Percentiles rank a stretch among this genome's conserved stretches.
These are phyloP conservation scores for Umbelopsis vinacea DNA, from an alignment of 192 early-diverging fungal genomes.

Conservation along the genomic window DNA sequence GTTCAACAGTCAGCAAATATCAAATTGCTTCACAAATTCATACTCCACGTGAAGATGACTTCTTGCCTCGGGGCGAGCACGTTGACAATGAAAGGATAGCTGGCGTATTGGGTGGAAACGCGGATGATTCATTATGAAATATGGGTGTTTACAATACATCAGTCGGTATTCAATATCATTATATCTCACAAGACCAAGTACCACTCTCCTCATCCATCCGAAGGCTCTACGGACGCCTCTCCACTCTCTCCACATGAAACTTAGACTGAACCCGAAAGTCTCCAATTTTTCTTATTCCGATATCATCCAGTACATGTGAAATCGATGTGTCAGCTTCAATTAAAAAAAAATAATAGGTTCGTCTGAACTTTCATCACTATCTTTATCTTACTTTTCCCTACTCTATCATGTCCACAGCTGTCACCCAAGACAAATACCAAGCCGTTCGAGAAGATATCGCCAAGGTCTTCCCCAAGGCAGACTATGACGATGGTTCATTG, in stretches of 20 bases:
- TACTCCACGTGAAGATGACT: slow-evolving; percentile 15
- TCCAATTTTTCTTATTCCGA: slow-evolving; percentile 11
- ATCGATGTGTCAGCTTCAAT: slow-evolving; percentile 15
- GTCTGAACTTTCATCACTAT: not conserved
- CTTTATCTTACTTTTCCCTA: slow-evolving; percentile 18
- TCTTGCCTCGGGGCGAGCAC: not conserved
- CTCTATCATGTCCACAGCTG: slow-evolving; percentile 39
- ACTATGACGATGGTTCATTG: slow-evolving; percentile 63
- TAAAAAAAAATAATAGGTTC: not conserved
- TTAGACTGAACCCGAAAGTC: not conserved
- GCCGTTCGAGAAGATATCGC: slow-evolving; percentile 46
- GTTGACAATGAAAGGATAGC: not conserved
- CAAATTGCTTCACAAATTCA: too few species aligned
- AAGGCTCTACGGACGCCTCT: not conserved
- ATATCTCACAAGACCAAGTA: too few species aligned
- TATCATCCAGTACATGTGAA: slow-evolving; percentile 14
- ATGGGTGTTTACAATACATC: too few species aligned
- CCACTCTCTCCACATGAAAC: slow-evolving; percentile 7
- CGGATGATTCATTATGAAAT: too few species aligned
- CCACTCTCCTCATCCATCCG: not conserved
- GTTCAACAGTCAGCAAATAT: too few species aligned
- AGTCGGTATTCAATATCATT: too few species aligned
- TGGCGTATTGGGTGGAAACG: too few species aligned
- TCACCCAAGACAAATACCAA: slow-evolving; percentile 42
- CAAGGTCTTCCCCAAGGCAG: slow-evolving; percentile 38